These are phyloP conservation scores for Penicillium nordicum DNA, from an alignment of 2,329 filamentous ascomycete genomes.

Conservation along the genomic window DNA sequence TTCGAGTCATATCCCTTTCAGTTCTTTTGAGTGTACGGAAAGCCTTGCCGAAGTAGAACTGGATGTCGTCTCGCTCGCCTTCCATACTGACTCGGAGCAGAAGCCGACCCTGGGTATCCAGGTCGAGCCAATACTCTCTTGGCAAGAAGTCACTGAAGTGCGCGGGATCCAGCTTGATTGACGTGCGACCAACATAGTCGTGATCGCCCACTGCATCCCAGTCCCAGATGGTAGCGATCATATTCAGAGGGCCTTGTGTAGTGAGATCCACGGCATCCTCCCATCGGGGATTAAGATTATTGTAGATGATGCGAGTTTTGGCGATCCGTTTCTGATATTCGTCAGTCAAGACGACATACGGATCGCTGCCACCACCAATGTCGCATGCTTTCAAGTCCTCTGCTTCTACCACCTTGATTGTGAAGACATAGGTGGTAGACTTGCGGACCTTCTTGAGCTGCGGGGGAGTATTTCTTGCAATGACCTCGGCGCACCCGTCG, in stretches of 20 bases:
- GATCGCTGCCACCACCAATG: conserved; percentile 88
- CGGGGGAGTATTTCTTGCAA: conserved; percentile 70
- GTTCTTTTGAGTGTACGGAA: conserved; percentile 93
- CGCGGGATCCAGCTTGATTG: conserved; percentile 92
- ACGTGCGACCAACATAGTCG: conserved; percentile 95
- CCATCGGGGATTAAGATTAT: conserved; percentile 90
- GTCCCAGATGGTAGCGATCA: conserved; percentile 97
- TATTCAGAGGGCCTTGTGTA: conserved; percentile 83
- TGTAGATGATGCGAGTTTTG: conserved; percentile 89
- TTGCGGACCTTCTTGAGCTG: conserved; percentile 64
- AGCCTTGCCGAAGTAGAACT: conserved; percentile 97
- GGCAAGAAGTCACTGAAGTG: conserved; percentile 96
- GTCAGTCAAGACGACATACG: conserved; percentile 93
- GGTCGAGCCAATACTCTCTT: conserved; percentile 93
- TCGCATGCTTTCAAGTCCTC: conserved; percentile 99
- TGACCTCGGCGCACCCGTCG: conserved; percentile 79
- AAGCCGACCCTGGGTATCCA: conserved; percentile 89
- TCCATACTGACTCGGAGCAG: conserved; percentile 96
- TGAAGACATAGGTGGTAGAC: conserved; percentile 90
- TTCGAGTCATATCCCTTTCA: conserved; percentile 95
- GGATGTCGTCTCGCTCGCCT: conserved; percentile 94
- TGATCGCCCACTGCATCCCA: conserved; percentile 97
- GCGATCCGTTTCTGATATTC: conserved; percentile 96
- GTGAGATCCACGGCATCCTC: conserved; percentile 96
- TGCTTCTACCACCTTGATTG: conserved; percentile 96